Evolutionary conservation across 495 filamentous ascomycete species (phyloP), one percentile per base, ranked within the genome.

Genomic region (Penicillium crystallinum): DNA sequence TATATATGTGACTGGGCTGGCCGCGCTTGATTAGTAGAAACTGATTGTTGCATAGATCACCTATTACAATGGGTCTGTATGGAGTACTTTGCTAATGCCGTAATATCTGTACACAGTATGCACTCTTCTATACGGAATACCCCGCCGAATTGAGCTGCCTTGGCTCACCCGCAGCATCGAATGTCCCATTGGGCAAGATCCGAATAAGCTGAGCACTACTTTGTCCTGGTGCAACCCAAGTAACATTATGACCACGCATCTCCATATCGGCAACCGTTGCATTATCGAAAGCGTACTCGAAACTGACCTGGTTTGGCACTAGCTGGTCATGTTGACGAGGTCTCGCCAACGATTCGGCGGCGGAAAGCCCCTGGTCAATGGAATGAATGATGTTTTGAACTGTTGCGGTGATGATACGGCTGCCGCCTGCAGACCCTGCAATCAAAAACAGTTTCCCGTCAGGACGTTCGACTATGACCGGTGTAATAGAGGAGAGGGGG

Each of bases 311-410:
- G 38, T 87, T 82, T 0, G 91, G 91, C 34, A 85, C 64, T 4
- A 97, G 68, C 68, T 97, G 91, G 58, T 97, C 88, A 64, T 97
- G 91, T 15, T 93, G 57, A 0, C 91, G 70, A 2, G 89, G 87
- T 33, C 72, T 58, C 0, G 81, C 80, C 17, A 96, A 72, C 0
- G 88, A 84, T 34, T 86, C 74, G 4, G 72, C 59, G 0, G 83
- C 68, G 1, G 71, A 78, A 57, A 84, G 69, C 35, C 74, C 73
- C 21, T 80, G 75, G 49, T 92, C 88, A 0, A 97, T 72, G 5
- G 88, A 73, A 59, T 89, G 77, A 59, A 85, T 85, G 19, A 91
- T 77, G 46, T 81, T 83, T 67, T 93, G 89, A 38, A 90, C 77
- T 0, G 87, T 92, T 0, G 88, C 74, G 0, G 89, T 95, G 67